Percentiles rank a stretch among this genome's conserved stretches.
These are phyloP conservation scores for Populus deltoides DNA, from an alignment of 345 rosid genomes.

Conservation along the genomic window DNA sequence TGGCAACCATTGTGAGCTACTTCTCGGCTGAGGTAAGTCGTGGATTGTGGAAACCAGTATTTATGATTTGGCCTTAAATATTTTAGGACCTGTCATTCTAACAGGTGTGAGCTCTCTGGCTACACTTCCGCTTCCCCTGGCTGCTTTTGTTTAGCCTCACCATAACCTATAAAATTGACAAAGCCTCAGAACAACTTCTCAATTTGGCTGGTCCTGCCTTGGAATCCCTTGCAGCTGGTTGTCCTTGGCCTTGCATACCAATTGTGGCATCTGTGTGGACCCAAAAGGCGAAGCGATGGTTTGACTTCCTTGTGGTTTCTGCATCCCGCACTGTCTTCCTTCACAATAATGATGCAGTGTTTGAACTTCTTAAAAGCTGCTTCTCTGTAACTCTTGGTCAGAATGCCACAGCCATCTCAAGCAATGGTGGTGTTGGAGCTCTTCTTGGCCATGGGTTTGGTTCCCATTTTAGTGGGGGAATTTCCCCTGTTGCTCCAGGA, in stretches of 20 bases:
- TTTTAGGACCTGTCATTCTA: background rate
- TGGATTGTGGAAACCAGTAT: slow-evolving; percentile 91
- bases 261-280: slow-evolving; percentile 83
- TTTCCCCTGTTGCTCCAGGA: slow-evolving; percentile 90
- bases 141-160: slow-evolving; percentile 93
- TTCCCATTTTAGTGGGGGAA: slow-evolving; percentile 74
- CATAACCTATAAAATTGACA: slow-evolving; percentile 89
- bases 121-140: slow-evolving; percentile 89
- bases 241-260: slow-evolving; percentile 99
- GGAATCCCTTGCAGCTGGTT: slow-evolving; percentile 75
- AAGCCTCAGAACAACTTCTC: slow-evolving; percentile 70
- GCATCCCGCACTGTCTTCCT: slow-evolving; percentile 91
- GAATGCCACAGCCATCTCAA: slow-evolving; percentile 42
- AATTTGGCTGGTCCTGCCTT: slow-evolving; percentile 72
- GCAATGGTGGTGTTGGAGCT: slow-evolving; percentile 85
- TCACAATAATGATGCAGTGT: slow-evolving; percentile 79
- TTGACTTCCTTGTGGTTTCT: slow-evolving; percentile 79
- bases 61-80: slow-evolving; percentile 62
- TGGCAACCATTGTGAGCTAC: slow-evolving; percentile 85
- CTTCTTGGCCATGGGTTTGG: slow-evolving; percentile 97
- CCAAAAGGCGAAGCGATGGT: slow-evolving; percentile 96
- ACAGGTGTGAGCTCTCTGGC: slow-evolving; percentile 81
- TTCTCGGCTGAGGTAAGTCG: slow-evolving; percentile 94
- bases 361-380: slow-evolving; percentile 90
- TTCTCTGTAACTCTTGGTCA: slow-evolving; percentile 73